phyloP scores from a whole-genome alignment of 2,329 filamentous ascomycete genomes.

The Curvularia lunata region DNA sequence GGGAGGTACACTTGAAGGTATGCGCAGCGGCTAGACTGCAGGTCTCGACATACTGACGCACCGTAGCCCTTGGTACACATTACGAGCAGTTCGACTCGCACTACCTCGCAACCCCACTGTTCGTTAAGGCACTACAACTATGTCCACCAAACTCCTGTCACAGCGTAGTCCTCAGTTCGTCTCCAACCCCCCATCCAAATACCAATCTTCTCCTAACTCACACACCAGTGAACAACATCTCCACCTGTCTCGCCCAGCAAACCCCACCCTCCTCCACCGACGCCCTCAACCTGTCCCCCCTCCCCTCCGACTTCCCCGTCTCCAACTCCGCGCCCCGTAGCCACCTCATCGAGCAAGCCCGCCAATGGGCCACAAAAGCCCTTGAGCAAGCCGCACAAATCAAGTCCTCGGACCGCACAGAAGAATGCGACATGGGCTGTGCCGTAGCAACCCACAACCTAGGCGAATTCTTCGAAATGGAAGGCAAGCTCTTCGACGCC shows the following conservation, averaged over 20 bases:
- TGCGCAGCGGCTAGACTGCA: constrained; percentile 15
- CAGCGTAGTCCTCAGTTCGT: constrained; percentile 75
- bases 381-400: constrained; percentile 71
- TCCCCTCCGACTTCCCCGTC: constrained; percentile 45
- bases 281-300: constrained; percentile 37
- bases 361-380: constrained; percentile 80
- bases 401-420: constrained; percentile 68
- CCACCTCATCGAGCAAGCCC: constrained; percentile 71
- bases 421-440: constrained; percentile 84
- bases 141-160: constrained; percentile 72
- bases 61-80: constrained; percentile 71
- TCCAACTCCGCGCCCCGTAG: constrained; percentile 60
- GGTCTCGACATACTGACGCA: constrained; percentile 29
- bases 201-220: constrained; percentile 12
- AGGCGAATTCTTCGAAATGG: constrained; percentile 80
- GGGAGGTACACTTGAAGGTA: constrained; percentile 75
- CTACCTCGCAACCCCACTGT: constrained; percentile 83
- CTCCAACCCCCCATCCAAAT: not conserved
- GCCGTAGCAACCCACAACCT: constrained; percentile 85
- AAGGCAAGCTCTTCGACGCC: constrained; percentile 70
- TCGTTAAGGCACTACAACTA: constrained; percentile 80
- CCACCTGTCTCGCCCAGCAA: constrained; percentile 75
- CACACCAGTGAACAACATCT: constrained; percentile 75
- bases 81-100: constrained; percentile 78
- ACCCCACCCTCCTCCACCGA: constrained; percentile 43